phyloP scores from a whole-genome alignment of 768 basidiomycete species.

The Agaricus blazei region DNA sequence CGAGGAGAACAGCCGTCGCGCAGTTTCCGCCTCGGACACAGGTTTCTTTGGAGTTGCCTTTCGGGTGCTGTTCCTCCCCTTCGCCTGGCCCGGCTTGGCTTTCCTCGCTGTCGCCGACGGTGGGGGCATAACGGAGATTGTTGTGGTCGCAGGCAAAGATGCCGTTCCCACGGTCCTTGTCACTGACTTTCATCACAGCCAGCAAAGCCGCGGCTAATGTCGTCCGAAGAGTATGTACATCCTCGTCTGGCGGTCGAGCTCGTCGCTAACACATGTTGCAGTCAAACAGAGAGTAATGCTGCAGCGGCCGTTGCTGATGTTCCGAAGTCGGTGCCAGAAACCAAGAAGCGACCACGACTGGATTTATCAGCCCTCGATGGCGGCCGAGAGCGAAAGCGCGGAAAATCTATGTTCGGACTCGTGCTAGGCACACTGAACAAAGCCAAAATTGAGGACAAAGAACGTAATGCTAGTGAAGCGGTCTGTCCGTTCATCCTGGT shows the following conservation, averaged over 20 bases:
- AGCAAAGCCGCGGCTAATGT: slow-evolving; percentile 31
- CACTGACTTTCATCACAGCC: slow-evolving; percentile 18
- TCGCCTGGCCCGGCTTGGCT: slow-evolving; percentile 8
- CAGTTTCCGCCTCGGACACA: slow-evolving; percentile 27
- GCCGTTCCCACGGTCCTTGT: slow-evolving; percentile 29
- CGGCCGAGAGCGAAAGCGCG: slow-evolving; percentile 68
- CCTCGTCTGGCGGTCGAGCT: not conserved
- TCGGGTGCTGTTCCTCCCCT: slow-evolving; percentile 15
- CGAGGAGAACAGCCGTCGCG: slow-evolving; percentile 67
- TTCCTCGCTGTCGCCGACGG: slow-evolving; percentile 13
- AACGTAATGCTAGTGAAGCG: slow-evolving; percentile 81
- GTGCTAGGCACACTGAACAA: slow-evolving; percentile 80
- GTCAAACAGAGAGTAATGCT: slow-evolving; percentile 23
- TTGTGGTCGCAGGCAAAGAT: not conserved
- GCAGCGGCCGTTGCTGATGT: slow-evolving; percentile 23
- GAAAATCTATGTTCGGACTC: slow-evolving; percentile 85
- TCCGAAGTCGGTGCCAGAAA: slow-evolving; percentile 36
- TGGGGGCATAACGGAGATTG: slow-evolving; percentile 14
- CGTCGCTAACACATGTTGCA: slow-evolving; percentile 13
- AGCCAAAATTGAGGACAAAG: slow-evolving; percentile 83
- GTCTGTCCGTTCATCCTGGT: slow-evolving; percentile 33
- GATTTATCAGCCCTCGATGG: slow-evolving; percentile 48
- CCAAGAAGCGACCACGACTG: slow-evolving; percentile 70
- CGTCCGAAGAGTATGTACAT: slow-evolving; percentile 44
- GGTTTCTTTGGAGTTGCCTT: slow-evolving; percentile 27